Percentiles rank a stretch among this genome's conserved stretches.
Evolutionary conservation across 257 asterid genomes (phyloP).

Genomic region (Salvia miltiorrhiza): DNA sequence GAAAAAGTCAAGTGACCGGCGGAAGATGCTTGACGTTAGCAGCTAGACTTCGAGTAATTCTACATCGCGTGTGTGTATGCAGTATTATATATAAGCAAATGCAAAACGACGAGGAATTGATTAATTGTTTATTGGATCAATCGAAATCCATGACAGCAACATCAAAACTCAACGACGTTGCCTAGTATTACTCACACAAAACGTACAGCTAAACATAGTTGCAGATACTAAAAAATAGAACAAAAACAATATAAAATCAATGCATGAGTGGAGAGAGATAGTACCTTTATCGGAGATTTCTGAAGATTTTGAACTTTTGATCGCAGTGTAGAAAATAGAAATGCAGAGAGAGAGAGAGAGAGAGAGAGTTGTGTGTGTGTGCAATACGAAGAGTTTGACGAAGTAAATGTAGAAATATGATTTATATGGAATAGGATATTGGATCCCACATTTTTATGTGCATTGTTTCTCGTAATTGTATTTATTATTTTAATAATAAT

Average conservation of each 20-base stretch:
- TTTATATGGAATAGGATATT: neutral
- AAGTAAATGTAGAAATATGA: neutral
- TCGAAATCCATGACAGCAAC: slow-evolving; percentile 7
- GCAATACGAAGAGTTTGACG: neutral
- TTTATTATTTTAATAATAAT: too few relatives aligned
- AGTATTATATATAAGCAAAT: neutral
- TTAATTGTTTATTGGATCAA: neutral
- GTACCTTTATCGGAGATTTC: neutral
- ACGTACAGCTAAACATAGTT: neutral
- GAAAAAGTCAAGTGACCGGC: slow-evolving; percentile 8
- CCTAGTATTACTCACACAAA: neutral
- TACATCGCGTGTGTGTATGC: neutral
- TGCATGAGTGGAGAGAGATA: neutral
- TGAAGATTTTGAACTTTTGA: neutral
- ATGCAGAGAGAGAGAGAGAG: neutral
- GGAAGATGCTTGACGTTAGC: slow-evolving; percentile 1
- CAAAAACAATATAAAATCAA: neutral
- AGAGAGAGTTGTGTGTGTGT: neutral
- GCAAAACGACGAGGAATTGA: neutral
- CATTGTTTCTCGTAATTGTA: too few relatives aligned
- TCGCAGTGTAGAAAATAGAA: neutral
- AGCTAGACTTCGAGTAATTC: neutral
- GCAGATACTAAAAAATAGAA: neutral
- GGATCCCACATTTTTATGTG: too few relatives aligned
- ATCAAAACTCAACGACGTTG: neutral